Evolutionary conservation across 441 rosid genomes (phyloP).

Genomic region (Raphanus hybrid): DNA sequence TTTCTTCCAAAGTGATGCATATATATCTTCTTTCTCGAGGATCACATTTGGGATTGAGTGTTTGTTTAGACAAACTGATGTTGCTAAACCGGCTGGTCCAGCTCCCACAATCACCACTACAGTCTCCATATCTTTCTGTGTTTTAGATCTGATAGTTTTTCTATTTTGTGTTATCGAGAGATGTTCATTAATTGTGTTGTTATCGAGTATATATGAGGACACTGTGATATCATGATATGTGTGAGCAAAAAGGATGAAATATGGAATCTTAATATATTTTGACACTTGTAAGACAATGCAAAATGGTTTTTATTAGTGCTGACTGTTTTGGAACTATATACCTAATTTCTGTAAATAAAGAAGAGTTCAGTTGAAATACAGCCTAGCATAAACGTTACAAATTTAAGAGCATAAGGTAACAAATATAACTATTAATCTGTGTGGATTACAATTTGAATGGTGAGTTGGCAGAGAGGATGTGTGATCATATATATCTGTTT

Average conservation of each 20-base stretch:
- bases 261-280: neutral
- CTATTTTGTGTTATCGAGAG: neutral
- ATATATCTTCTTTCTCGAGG: slow-evolving; percentile 62
- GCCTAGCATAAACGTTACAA: neutral
- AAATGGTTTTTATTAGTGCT: neutral
- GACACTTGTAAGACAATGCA: slow-evolving; percentile 1
- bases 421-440: neutral
- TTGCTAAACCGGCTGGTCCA: slow-evolving; percentile 70
- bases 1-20: slow-evolving; percentile 65
- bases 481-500: neutral
- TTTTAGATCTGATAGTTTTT: neutral
- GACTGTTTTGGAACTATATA: neutral
- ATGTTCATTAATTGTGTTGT: neutral
- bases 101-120: slow-evolving; percentile 59
- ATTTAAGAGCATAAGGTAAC: neutral
- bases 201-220: slow-evolving; percentile 12
- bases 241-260: neutral
- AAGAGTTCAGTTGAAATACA: neutral
- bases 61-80: slow-evolving; percentile 58
- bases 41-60: slow-evolving; percentile 51
- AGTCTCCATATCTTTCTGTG: slow-evolving; percentile 33
- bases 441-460: neutral
- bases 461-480: slow-evolving; percentile 3
- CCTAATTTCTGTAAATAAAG: neutral
- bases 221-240: neutral